Evolutionary conservation across 345 rosid genomes (phyloP).

Genomic region (Melaleuca quinquenervia): DNA sequence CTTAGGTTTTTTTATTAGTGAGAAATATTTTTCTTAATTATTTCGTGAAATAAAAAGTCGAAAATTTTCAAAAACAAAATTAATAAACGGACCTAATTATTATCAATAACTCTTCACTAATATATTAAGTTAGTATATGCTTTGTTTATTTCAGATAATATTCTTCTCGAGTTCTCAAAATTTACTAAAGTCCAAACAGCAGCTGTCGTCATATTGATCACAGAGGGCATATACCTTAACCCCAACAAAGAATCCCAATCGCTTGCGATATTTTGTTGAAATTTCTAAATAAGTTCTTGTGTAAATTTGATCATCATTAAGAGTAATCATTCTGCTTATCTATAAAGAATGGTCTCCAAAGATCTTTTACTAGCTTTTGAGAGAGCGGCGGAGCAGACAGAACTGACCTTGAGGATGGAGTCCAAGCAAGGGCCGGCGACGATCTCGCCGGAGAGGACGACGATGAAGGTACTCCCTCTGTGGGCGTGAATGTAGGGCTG

Average conservation of each 20-base stretch:
- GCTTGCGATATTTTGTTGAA: not conserved
- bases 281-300: not conserved
- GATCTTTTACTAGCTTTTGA: not conserved
- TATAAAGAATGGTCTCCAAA: not conserved
- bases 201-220: not conserved
- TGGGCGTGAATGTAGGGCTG: conserved; percentile 22
- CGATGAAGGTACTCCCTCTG: conserved; percentile 22
- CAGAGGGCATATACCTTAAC: not conserved
- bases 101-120: not conserved
- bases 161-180: not conserved
- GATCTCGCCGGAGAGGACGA: conserved; percentile 17
- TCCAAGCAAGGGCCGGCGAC: conserved; percentile 6
- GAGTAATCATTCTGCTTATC: not conserved
- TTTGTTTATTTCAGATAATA: not conserved
- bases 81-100: not conserved
- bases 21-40: no score
- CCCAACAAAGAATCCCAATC: not conserved
- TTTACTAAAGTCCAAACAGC: not conserved
- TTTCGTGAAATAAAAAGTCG: no score
- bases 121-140: not conserved
- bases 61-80: no score
- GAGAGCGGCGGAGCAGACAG: not conserved
- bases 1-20: no score
- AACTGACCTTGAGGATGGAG: conserved; percentile 16
- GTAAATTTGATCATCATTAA: not conserved